phyloP scores from a whole-genome alignment of 768 basidiomycete species.

The Boletus reticuloceps region DNA sequence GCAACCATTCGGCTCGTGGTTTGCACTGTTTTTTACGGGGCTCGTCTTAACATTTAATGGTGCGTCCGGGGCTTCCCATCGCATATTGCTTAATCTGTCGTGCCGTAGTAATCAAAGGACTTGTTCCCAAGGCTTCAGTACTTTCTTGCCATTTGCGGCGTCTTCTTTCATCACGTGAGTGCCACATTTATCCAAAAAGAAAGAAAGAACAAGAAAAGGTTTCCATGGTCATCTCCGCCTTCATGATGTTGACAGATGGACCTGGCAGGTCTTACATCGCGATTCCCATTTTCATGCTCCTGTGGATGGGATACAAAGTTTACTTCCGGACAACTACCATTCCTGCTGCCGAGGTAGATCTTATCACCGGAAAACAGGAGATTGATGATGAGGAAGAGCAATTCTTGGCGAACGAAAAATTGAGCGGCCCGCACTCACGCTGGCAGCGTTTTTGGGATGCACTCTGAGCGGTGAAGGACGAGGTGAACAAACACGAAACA shows the following conservation, averaged over 20 bases:
- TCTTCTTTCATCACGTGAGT: slow-evolving; percentile 63
- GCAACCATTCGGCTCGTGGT: slow-evolving; percentile 60
- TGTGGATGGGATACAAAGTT: slow-evolving; percentile 23
- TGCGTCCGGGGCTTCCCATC: slow-evolving; percentile 4
- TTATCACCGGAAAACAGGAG: slow-evolving; percentile 53
- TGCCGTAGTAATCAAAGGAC: slow-evolving; percentile 3
- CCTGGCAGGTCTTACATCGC: slow-evolving; percentile 11
- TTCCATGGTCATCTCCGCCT: slow-evolving; percentile 28
- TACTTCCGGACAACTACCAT: slow-evolving; percentile 19
- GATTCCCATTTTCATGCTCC: slow-evolving; percentile 14
- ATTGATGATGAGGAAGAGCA: slow-evolving; percentile 63
- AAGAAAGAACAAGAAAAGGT: neutral
- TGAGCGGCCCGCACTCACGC: slow-evolving; percentile 33
- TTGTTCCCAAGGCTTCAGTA: slow-evolving; percentile 14
- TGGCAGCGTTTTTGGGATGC: neutral
- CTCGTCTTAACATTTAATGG: slow-evolving; percentile 61
- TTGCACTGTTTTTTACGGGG: slow-evolving; percentile 50
- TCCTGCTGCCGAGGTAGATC: slow-evolving; percentile 52
- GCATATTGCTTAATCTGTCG: slow-evolving; percentile 7
- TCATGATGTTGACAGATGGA: slow-evolving; percentile 12
- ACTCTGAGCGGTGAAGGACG: too few species aligned
- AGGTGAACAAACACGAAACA: too few species aligned
- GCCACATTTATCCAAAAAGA: slow-evolving; percentile 11
- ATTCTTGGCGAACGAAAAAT: slow-evolving; percentile 44
- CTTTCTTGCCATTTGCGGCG: slow-evolving; percentile 40